A percentile compares a stretch with the other conserved stretches of the same genome.
These are phyloP conservation scores for Pinus albicaulis DNA, from an alignment of 75 land plant species.

Conservation along the genomic window DNA sequence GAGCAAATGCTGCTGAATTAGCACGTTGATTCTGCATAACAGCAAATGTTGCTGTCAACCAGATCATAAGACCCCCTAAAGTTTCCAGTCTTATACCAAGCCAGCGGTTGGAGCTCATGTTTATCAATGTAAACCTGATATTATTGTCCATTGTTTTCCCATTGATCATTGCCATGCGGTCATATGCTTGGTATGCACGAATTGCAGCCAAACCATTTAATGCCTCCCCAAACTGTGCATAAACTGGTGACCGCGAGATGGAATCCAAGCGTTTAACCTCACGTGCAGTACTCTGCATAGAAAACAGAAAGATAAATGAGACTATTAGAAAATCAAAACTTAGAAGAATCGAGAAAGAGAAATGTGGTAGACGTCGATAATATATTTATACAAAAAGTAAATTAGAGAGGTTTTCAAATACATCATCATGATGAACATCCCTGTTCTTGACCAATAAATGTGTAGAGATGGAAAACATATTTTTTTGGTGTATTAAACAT, in stretches of 20 bases:
- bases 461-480: too few relatives aligned
- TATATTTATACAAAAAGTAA: too few relatives aligned
- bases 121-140: conserved; percentile 75
- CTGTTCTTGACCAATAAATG: too few relatives aligned
- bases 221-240: conserved; percentile 99
- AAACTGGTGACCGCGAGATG: conserved; percentile 93
- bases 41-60: conserved; percentile 93
- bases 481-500: too few relatives aligned
- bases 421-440: too few relatives aligned
- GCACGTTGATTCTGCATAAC: conserved; percentile 62
- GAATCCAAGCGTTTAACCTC: conserved; percentile 97
- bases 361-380: too few relatives aligned
- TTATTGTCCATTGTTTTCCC: conserved; percentile 95
- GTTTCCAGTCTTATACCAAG: conserved; percentile 82
- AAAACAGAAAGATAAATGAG: not conserved
- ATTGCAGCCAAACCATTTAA: conserved; percentile 91
- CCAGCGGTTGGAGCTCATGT: conserved; percentile 94
- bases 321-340: too few relatives aligned
- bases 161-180: conserved; percentile 86
- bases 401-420: too few relatives aligned
- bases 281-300: conserved; percentile 77
- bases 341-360: too few relatives aligned
- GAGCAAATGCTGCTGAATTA: conserved; percentile 73
- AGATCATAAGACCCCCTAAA: conserved; percentile 95
- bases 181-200: conserved; percentile 97